Conservation (phyloP, 139 green algal genomes). For the Yamagishiella unicocca region DNA sequence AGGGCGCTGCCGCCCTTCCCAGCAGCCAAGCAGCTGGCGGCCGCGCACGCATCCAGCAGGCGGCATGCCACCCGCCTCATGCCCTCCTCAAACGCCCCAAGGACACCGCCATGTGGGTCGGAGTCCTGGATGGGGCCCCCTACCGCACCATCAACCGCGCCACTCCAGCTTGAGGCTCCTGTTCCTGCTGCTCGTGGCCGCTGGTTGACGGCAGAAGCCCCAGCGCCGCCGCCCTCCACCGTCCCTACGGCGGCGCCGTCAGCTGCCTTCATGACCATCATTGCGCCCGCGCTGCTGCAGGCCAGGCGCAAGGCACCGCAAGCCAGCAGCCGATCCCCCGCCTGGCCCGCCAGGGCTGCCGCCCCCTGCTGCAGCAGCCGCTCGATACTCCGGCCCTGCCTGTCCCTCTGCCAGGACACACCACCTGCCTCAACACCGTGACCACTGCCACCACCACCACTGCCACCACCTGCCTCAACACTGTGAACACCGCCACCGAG, state of each 20-base stretch:
- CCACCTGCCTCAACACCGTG: not conserved
- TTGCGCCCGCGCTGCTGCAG: too few relatives aligned
- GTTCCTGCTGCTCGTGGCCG: not conserved
- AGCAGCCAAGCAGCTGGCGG: not conserved
- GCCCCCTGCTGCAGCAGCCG: not conserved
- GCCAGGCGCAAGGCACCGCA: not conserved
- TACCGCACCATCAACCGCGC: not conserved
- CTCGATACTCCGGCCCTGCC: not conserved
- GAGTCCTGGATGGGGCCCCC: not conserved
- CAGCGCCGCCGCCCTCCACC: too few relatives aligned
- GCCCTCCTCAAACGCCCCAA: not conserved
- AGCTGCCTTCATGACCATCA: not conserved
- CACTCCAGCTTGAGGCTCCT: not conserved
- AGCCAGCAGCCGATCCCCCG: not conserved
- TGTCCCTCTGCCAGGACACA: not conserved
- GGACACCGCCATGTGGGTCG: not conserved
- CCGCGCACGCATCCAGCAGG: not conserved
- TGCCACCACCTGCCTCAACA: not conserved
- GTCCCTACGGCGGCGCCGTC: not conserved
- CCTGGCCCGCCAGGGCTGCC: not conserved
- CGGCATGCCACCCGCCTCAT: not conserved
- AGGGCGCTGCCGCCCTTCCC: not conserved
- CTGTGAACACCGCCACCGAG: not conserved
- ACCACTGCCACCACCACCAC: not conserved
- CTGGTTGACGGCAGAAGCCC: not conserved